Evolutionary conservation across 2,329 filamentous ascomycete genomes (phyloP).

Genomic region (Fusarium xyrophilum): DNA sequence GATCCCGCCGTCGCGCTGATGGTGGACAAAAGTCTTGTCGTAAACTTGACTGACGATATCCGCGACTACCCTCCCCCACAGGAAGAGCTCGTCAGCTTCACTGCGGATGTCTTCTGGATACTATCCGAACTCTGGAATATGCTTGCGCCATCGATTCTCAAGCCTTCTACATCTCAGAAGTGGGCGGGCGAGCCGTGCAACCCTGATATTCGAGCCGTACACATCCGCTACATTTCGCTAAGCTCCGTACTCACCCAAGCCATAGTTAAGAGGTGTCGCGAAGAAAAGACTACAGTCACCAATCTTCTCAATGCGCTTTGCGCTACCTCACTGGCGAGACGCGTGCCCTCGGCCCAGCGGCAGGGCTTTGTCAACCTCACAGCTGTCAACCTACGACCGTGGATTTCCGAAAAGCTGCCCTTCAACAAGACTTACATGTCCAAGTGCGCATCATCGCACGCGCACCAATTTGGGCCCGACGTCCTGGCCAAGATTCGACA

Average conservation of each 20-base stretch:
- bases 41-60: not conserved
- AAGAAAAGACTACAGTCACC: not conserved
- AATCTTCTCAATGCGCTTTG: not conserved
- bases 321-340: not conserved
- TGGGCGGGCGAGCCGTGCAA: not conserved
- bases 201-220: not conserved
- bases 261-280: fast-evolving
- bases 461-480: not conserved
- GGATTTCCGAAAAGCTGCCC: not conserved
- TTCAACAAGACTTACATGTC: not conserved
- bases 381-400: not conserved
- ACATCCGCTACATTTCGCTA: not conserved
- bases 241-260: not conserved
- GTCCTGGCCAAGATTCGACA: not conserved
- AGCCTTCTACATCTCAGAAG: not conserved
- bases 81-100: not conserved
- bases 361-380: not conserved
- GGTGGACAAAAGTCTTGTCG: not conserved
- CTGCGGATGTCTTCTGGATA: not conserved
- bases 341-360: not conserved
- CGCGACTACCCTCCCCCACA: not conserved
- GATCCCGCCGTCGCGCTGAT: not conserved
- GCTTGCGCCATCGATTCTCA: not conserved
- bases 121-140: not conserved
- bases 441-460: not conserved